Evolutionary conservation across 2,329 filamentous ascomycete genomes (phyloP).

Genomic region (Tympanopsis confertula): DNA sequence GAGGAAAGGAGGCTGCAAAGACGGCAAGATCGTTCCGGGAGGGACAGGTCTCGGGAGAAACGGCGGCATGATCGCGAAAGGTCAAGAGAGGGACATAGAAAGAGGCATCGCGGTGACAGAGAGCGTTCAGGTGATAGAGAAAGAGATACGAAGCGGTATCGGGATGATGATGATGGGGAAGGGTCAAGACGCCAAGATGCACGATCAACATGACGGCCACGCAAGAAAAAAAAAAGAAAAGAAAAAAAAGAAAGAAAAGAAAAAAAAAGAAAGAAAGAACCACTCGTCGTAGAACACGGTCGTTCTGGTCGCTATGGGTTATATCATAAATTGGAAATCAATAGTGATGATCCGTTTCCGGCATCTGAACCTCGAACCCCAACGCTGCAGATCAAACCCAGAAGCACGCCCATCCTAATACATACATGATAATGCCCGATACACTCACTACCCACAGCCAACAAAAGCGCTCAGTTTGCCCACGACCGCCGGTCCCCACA

Average conservation of each 20-base stretch:
- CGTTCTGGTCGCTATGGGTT: no score
- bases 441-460: no score
- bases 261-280: slow-evolving; percentile 9
- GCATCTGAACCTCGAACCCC: no score
- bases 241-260: slow-evolving; percentile 23
- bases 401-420: no score
- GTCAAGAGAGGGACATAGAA: not conserved
- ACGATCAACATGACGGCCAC: slow-evolving; percentile 11
- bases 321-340: no score
- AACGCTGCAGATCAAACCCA: no score
- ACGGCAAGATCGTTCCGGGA: not conserved
- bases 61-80: not conserved
- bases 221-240: slow-evolving; percentile 26
- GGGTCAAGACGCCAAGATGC: slow-evolving; percentile 10
- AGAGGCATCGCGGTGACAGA: not conserved
- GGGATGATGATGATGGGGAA: slow-evolving; percentile 3
- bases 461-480: no score
- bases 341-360: no score
- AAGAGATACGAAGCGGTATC: not conserved
- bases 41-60: not conserved
- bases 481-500: no score
- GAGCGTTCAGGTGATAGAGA: no score
- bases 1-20: slow-evolving; percentile 34
- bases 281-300: slow-evolving; percentile 1
- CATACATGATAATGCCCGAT: no score